Conservation (phyloP, 2,329 filamentous ascomycete species). For the Colletotrichum tabaci region DNA sequence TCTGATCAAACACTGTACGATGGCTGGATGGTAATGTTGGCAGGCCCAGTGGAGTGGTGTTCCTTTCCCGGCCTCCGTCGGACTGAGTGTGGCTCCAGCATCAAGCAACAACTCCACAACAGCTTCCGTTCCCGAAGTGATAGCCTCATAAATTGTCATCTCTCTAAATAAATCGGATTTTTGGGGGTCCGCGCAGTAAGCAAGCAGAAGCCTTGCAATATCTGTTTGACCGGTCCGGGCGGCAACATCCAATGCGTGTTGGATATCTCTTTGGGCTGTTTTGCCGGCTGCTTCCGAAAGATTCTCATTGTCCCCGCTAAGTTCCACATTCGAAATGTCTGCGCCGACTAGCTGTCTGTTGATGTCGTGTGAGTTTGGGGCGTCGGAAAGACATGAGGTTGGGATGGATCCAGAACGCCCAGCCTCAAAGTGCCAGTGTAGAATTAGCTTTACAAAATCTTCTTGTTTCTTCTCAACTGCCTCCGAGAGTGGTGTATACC, state of each 20-base stretch:
- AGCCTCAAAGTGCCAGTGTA: background rate
- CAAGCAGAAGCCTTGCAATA: background rate
- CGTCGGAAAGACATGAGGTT: background rate
- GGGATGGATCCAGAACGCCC: background rate
- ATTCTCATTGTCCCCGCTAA: background rate
- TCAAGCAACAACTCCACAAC: background rate
- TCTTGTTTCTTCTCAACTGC: background rate
- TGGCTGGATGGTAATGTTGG: background rate
- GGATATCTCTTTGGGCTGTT: background rate
- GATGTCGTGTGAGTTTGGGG: no score
- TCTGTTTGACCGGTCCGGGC: accelerated
- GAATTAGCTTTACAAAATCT: background rate
- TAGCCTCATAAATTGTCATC: no score
- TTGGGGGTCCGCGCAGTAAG: background rate
- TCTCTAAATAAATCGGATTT: no score
- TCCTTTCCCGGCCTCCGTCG: accelerated
- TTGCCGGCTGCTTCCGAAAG: background rate
- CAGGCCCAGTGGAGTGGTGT: background rate
- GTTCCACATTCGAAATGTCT: background rate
- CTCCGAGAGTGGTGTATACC: accelerated
- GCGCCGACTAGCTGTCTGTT: background rate
- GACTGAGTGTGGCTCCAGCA: background rate
- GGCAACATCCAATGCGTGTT: background rate
- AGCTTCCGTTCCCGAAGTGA: background rate
- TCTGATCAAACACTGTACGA: background rate